A percentile compares a stretch with the other conserved stretches of the same genome.
Conservation (phyloP, 2,329 filamentous ascomycete species). For the Stachybotrys chartarum region DNA sequence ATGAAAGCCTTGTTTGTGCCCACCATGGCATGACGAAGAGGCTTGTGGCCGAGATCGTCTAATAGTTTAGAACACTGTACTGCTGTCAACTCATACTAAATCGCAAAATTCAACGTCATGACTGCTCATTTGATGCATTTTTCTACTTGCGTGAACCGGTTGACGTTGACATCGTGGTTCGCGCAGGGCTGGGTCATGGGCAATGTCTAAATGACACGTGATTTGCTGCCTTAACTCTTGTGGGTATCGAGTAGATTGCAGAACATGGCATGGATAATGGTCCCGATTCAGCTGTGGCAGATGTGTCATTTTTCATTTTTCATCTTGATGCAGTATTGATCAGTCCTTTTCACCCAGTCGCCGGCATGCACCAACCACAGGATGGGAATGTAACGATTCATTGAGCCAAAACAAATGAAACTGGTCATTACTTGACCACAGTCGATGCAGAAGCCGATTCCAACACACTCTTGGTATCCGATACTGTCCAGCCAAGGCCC, state of each 20-base stretch:
- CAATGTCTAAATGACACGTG: not conserved
- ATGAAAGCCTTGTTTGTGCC: not conserved
- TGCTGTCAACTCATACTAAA: not conserved
- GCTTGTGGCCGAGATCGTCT: constrained; percentile 1
- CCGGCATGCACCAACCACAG: too few species aligned
- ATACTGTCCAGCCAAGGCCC: not conserved
- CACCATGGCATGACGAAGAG: too few species aligned
- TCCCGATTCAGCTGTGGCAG: not conserved
- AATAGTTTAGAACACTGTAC: constrained; percentile 7
- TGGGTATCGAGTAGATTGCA: too few species aligned
- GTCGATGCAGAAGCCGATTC: not conserved
- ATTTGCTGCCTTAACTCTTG: not conserved
- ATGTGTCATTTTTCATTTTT: not conserved
- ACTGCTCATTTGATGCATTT: not conserved
- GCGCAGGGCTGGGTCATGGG: not conserved
- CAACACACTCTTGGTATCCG: not conserved
- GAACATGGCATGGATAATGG: too few species aligned
- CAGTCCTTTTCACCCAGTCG: too few species aligned
- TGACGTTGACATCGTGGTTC: not conserved
- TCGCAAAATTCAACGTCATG: constrained; percentile 3
- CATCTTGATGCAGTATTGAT: not conserved
- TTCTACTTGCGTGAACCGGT: not conserved
- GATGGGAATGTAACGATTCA: too few species aligned
- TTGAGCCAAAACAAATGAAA: not conserved
- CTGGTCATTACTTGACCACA: not conserved